Percentiles rank a stretch among this genome's conserved stretches.
Conservation (phyloP, 2,329 filamentous ascomycete genomes). For the Coniella vitis region DNA sequence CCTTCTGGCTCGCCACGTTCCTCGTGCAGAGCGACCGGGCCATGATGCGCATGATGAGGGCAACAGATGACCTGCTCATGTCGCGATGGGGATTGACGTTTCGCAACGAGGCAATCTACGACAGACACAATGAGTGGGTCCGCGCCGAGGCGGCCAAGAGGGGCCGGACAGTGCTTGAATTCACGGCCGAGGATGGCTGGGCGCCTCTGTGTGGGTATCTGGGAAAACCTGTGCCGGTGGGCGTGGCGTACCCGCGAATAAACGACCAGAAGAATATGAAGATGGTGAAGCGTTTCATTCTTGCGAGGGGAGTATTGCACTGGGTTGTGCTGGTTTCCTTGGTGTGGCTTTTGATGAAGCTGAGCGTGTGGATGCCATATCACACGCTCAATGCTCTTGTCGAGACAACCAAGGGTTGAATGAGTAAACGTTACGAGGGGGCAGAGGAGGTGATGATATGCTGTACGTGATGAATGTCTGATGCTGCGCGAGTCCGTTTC, state of each 20-base stretch:
- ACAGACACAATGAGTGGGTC: slow-evolving; percentile 12
- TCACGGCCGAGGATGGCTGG: slow-evolving; percentile 10
- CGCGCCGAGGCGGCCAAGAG: slow-evolving; percentile 9
- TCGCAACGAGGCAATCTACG: slow-evolving; percentile 8
- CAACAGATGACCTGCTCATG: slow-evolving; percentile 4
- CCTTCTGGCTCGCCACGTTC: slow-evolving; percentile 10
- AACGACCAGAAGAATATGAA: slow-evolving; percentile 14
- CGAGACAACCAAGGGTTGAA: not conserved
- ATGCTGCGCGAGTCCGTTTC: no score
- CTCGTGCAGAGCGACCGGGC: slow-evolving; percentile 11
- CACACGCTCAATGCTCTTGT: slow-evolving; percentile 1
- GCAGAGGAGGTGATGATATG: no score
- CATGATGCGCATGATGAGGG: slow-evolving; percentile 14
- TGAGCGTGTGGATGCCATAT: slow-evolving; percentile 2
- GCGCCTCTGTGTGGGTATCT: slow-evolving; percentile 7
- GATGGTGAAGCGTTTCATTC: slow-evolving; percentile 11
- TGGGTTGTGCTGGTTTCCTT: slow-evolving; percentile 3
- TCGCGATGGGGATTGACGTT: slow-evolving; percentile 11
- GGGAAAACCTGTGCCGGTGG: not conserved
- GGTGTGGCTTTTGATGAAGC: slow-evolving; percentile 3
- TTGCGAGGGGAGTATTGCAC: slow-evolving; percentile 6
- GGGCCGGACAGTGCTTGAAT: slow-evolving; percentile 8
- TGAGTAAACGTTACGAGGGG: not conserved
- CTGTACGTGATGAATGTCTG: no score
- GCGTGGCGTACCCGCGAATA: slow-evolving; percentile 6